Evolutionary conservation across 495 filamentous ascomycete genomes (phyloP), one percentile per base, ranked within the genome.

Genomic region (Podospora pseudocomata): DNA sequence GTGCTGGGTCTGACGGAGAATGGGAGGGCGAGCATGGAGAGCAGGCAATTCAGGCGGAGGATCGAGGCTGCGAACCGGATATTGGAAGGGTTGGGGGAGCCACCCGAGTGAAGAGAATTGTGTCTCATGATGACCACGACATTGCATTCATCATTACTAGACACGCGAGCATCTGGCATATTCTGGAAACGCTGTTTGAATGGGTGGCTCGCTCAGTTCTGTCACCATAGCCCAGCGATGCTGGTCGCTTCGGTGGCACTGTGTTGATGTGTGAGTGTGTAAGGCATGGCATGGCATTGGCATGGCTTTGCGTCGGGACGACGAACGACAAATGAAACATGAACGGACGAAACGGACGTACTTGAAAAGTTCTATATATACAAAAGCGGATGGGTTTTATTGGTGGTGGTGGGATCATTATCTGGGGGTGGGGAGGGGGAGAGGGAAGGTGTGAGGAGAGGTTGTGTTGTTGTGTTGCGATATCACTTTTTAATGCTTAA

Each of bases 11-110:
- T 97, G 65, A 87, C 91, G 65, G 87, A 88, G 66, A 84, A 81
- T 11, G 82, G 82, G 4, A 82, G 85, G 15, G 87, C 87, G 11
- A 80, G 82, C 34, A 84, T 87, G 62, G 87, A 90, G 64, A 86
- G 85, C 34, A 80, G 87, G 67, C 78, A 88, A 55, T 87, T 89
- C 71, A 79, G 92, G 64, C 79, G 90, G 68, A 82, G 89, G 71
- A 80, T 97, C 63, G 92, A 96, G 71, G 86, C 86, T 59, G 93
- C 92, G 23, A 83, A 88, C 70, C 80, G 88, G 56, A 84, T 88
- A 2, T 77, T 97, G 56, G 91, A 94, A 70, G 91, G 90, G 16
- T 68, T 79, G 59, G 81, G 84, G 3, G 61, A 28, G 4, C 63
- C 39, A 27, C 62, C 60, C 16, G 64, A 32, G n/a, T 58, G n/a